Conservation (phyloP, 1,139 yeast species). For the Scheffersomyces parashehatae region DNA sequence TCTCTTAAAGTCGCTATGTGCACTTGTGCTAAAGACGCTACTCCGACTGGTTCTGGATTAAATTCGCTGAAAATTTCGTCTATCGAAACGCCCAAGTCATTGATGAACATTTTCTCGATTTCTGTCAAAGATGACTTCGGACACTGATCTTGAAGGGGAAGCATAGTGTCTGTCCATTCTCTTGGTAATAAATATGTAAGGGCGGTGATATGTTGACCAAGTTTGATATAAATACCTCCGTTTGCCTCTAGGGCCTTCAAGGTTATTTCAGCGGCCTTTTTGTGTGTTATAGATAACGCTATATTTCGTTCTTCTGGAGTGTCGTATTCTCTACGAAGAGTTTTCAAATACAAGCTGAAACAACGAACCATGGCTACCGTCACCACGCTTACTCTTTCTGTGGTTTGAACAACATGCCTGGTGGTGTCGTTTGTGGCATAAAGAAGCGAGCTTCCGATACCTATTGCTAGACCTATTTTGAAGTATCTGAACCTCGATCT, state of each 20-base stretch:
- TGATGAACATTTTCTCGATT: slow-evolving; percentile 60
- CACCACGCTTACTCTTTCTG: slow-evolving; percentile 63
- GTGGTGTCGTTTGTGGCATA: slow-evolving; percentile 36
- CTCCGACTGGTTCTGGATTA: slow-evolving; percentile 80
- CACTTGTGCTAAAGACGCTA: slow-evolving; percentile 95
- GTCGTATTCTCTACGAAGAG: slow-evolving; percentile 48
- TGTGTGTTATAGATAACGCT: slow-evolving; percentile 63
- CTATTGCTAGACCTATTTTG: slow-evolving; percentile 32
- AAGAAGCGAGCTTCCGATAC: slow-evolving; percentile 28
- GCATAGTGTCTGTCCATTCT: slow-evolving; percentile 96
- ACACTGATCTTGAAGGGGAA: slow-evolving; percentile 88
- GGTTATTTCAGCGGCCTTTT: slow-evolving; percentile 76
- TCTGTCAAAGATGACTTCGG: slow-evolving; percentile 78
- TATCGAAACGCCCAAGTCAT: slow-evolving; percentile 64
- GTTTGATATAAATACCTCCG: slow-evolving; percentile 90
- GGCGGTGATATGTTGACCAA: slow-evolving; percentile 94
- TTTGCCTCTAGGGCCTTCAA: slow-evolving; percentile 76
- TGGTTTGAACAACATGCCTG: slow-evolving; percentile 38
- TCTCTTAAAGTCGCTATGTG: slow-evolving; percentile 69
- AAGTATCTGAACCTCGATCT: slow-evolving; percentile 13
- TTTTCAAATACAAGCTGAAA: slow-evolving; percentile 61
- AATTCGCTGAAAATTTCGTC: slow-evolving; percentile 70
- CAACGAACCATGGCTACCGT: slow-evolving; percentile 64
- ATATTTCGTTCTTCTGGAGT: slow-evolving; percentile 48
- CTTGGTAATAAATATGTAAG: slow-evolving; percentile 85